Evolutionary conservation across 805 yeast species (phyloP), one percentile per base, ranked within the genome.

Genomic region (Wickerhamiella shivajii): DNA sequence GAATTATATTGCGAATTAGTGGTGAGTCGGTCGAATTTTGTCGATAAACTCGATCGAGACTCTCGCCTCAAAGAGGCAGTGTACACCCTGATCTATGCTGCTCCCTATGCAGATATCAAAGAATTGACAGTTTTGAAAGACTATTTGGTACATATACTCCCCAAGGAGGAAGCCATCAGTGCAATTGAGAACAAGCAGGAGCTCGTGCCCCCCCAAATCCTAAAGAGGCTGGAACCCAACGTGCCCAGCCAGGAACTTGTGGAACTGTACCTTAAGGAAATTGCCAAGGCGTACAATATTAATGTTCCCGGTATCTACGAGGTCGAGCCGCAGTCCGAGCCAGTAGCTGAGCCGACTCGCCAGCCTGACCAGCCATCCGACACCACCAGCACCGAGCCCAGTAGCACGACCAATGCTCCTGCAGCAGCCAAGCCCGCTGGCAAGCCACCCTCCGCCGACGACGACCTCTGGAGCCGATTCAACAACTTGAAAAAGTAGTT

Each of bases 1-100:
- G 94, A 84, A 53, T 58, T 84, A 13, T 80, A 80, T 51, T 76
- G 93, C 48, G 94, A 84, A 53, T 59, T 83, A 3, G 52, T 80
- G 14, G 63, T 77, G 30, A 93, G 94, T 0, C 61, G 95, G 37
- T 67, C 77, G 9, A 66, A 74, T 11, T 59, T 80, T 15, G 49
- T 83, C 18, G 67, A 67, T 14, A 37, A 36, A 4, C 23, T 34
- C 24, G 39, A 38, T 15, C 21, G 24, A n/a, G 50, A 46, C 27
- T 43, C 38, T 13, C 38, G 51, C 12, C 61, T 80, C 15, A 64
- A 68, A 33, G 94, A 81, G 51, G 87, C 93, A 0, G 76, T 77
- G 3, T 66, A 68, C 43, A 66, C 81, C 3, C 56, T 83, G 9
- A 68, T 80, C 0, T 79, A 64, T 49, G 64, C 84, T 3, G 71